Evolutionary conservation across 2,329 filamentous ascomycete species (phyloP).

Genomic region (Fusarium xyrophilum): DNA sequence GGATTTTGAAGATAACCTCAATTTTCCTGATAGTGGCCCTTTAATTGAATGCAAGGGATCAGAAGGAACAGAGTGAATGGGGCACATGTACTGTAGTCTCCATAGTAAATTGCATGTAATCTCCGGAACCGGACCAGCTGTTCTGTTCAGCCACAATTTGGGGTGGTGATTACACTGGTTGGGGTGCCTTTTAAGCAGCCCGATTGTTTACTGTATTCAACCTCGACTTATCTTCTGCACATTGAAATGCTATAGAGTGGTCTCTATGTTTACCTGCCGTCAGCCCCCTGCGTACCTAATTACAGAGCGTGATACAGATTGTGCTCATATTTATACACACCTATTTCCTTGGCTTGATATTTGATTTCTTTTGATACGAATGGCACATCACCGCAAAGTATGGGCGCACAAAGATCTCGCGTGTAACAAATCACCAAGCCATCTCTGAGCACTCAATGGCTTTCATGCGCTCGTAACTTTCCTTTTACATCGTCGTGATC

Average conservation of each 20-base stretch:
- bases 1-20: too few species aligned
- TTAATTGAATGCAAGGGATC: too few species aligned
- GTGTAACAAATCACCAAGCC: background rate
- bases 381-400: background rate
- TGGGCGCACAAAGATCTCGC: background rate
- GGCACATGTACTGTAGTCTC: too few species aligned
- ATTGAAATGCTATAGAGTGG: background rate
- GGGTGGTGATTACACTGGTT: too few species aligned
- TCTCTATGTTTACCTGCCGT: background rate
- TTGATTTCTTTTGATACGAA: background rate
- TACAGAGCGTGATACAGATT: slow-evolving; percentile 8
- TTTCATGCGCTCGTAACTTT: background rate
- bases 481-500: background rate
- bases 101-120: too few species aligned
- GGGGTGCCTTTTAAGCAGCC: too few species aligned
- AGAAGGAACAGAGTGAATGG: too few species aligned
- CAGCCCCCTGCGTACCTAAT: background rate
- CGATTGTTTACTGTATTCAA: background rate
- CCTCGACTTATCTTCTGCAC: background rate
- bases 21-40: too few species aligned
- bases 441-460: background rate
- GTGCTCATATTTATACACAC: background rate
- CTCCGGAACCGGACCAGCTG: too few species aligned
- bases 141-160: too few species aligned
- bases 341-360: background rate